Evolutionary conservation across 2,329 filamentous ascomycete genomes (phyloP), one percentile per base, ranked within the genome.

Genomic region (Juglanconis oblonga): DNA sequence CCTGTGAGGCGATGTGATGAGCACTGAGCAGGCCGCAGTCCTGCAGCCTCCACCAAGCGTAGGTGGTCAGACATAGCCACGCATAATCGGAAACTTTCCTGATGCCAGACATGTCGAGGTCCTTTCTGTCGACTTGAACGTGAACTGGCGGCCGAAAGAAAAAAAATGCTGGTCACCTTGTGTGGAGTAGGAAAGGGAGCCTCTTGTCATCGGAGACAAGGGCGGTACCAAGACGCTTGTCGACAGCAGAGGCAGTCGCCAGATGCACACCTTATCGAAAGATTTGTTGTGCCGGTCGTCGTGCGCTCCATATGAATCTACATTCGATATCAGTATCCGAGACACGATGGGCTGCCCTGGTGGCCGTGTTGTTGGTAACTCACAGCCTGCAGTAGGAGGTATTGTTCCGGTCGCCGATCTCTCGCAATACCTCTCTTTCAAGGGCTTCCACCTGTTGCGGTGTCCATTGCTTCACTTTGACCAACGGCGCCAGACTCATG

Each of bases 331-430:
- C 36, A 50, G 45, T 40, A 54, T 54, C 45, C 38, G 24, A 54
- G 11, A n/a, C 17, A 24, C 17, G 17, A 1, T 24, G 17, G 17
- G 17, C 17, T 24, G 17, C 17, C 17, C 17, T 24, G 17, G 17
- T 24, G 17, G 17, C 17, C 17, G 47, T 47, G 35, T 47, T 45
- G n/a, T 8, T 32, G 55, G 29, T 44, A 32, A 85, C 89, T 83
- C 79, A 93, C 90, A 93, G 78, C 64, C 84, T 87, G 73, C 91
- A 91, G 75, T 91, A 96, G 47, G 84, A 85, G 73, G 87, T 87
- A 66, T 87, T 82, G 55, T 83, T 84, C 67, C 87, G 84, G 67
- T 84, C 84, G 70, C 86, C 87, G 14, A 92, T 85, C 68, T 95
- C 89, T 48, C 77, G 78, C 68, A 86, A 86, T 32, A 90, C 90